These are phyloP conservation scores for Monosporascus sp. DNA, from an alignment of 2,329 filamentous ascomycete species.

Conservation along the genomic window DNA sequence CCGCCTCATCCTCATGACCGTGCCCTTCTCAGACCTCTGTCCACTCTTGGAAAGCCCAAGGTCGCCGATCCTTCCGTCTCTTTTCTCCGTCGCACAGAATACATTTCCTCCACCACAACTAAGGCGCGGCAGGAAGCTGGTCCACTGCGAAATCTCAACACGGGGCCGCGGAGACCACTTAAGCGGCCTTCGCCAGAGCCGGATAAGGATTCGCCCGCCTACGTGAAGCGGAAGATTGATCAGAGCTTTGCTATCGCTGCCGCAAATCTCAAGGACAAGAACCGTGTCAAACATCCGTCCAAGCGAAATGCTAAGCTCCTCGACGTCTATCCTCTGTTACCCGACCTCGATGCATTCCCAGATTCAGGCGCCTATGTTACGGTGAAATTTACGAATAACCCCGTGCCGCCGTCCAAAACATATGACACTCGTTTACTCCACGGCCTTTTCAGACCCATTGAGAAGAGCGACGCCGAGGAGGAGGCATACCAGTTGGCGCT, in stretches of 20 bases:
- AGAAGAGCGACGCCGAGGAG: slow-evolving; percentile 50
- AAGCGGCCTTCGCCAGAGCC: slow-evolving; percentile 52
- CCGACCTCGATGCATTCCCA: slow-evolving; percentile 63
- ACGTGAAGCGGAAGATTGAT: slow-evolving; percentile 64
- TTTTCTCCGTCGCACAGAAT: slow-evolving; percentile 93
- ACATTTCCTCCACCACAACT: slow-evolving; percentile 64
- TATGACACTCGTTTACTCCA: slow-evolving; percentile 59
- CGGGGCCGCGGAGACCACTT: slow-evolving; percentile 34
- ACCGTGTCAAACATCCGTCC: slow-evolving; percentile 51
- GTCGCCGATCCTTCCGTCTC: slow-evolving; percentile 73
- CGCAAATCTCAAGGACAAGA: slow-evolving; percentile 48
- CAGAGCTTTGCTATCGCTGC: slow-evolving; percentile 53
- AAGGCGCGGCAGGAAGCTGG: slow-evolving; percentile 47
- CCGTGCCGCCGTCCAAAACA: slow-evolving; percentile 44
- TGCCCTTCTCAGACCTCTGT: slow-evolving; percentile 74
- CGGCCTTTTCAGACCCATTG: slow-evolving; percentile 56
- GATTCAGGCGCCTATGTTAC: slow-evolving; percentile 65
- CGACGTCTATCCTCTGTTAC: slow-evolving; percentile 56
- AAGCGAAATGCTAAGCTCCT: slow-evolving; percentile 55
- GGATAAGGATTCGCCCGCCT: slow-evolving; percentile 58
- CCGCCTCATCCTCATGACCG: slow-evolving; percentile 78
- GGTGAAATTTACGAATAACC: slow-evolving; percentile 63
- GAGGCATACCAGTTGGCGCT: slow-evolving; percentile 43
- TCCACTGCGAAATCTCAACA: slow-evolving; percentile 46
- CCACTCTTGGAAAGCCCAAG: slow-evolving; percentile 79